These are phyloP conservation scores for Solidago caesia DNA, from an alignment of 129 eudicot species.

Conservation along the genomic window DNA sequence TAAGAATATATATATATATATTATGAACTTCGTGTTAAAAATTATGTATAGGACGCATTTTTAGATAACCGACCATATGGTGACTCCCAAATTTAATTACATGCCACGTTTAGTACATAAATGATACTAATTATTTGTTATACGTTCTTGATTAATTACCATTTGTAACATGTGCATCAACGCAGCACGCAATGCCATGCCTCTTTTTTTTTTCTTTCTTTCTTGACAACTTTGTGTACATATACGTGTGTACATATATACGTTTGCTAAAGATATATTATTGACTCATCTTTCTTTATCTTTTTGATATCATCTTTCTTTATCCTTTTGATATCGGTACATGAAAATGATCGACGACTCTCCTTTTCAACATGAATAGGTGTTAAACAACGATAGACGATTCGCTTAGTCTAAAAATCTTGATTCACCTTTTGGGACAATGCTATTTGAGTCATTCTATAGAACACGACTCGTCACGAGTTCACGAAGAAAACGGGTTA, in stretches of 20 bases:
- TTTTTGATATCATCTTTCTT: not conserved
- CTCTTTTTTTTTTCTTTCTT: not conserved
- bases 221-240: slow-evolving; percentile 14
- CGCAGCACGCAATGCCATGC: not conserved
- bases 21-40: no score
- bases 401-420: not conserved
- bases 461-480: no score
- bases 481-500: no score
- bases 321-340: not conserved
- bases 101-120: not conserved
- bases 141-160: not conserved
- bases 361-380: not conserved
- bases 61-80: not conserved
- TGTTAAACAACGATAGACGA: not conserved
- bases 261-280: not conserved
- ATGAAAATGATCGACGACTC: not conserved
- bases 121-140: no score
- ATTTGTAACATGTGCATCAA: not conserved
- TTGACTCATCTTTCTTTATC: not conserved
- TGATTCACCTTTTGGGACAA: not conserved
- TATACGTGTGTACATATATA: no score
- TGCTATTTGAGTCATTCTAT: no score
- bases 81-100: not conserved
- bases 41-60: no score
- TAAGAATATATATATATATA: no score